These are phyloP conservation scores for Acrodontium crateriforme DNA, from an alignment of 2,329 filamentous ascomycete species.

Conservation along the genomic window DNA sequence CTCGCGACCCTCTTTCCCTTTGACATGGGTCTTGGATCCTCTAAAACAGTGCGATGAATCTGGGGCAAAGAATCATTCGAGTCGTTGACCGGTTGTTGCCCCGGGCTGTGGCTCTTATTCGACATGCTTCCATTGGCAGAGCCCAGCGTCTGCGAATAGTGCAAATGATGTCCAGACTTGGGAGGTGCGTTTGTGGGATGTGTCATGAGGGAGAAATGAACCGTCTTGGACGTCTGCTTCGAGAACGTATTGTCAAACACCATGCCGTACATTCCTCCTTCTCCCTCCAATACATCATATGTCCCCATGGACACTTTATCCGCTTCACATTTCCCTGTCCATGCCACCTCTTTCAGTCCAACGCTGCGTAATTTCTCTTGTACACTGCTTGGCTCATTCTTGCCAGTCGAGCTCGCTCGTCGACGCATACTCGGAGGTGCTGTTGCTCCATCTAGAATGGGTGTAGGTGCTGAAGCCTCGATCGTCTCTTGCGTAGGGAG, in stretches of 20 bases:
- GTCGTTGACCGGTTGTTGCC: constrained; percentile 28
- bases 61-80: constrained; percentile 39
- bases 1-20: constrained; percentile 18
- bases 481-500: constrained; percentile 29
- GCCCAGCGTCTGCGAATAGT: constrained; percentile 41
- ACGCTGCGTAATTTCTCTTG: constrained; percentile 49
- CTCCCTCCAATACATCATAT: constrained; percentile 58
- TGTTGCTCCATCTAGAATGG: constrained; percentile 25
- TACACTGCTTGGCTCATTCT: constrained; percentile 46
- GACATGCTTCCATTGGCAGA: constrained; percentile 29
- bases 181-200: constrained; percentile 75
- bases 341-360: constrained; percentile 51
- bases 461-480: constrained; percentile 22
- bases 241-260: constrained; percentile 99
- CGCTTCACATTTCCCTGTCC: constrained; percentile 91
- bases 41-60: constrained; percentile 16
- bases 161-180: constrained; percentile 58
- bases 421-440: constrained; percentile 28
- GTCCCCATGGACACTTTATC: constrained; percentile 89
- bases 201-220: constrained; percentile 85
- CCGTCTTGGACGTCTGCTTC: constrained; percentile 85
- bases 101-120: constrained; percentile 26
- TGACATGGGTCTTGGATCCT: constrained; percentile 28
- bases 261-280: constrained; percentile 87
- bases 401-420: constrained; percentile 25